Base-by-base conservation (phyloP, 441 rosid genomes). In the Erodium moschatum region DNA sequence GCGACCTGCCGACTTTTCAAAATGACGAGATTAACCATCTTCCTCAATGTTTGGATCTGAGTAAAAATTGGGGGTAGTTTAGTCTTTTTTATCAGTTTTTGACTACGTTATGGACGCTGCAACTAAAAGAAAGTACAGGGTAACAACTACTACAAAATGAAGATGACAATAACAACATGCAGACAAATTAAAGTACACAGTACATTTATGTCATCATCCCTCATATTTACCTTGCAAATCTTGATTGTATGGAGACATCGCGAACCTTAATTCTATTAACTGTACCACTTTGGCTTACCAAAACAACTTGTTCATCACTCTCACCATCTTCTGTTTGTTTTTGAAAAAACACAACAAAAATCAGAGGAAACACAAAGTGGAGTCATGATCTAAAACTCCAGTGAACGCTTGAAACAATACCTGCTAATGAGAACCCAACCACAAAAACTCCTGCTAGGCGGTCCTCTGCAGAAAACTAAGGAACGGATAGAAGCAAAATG, bases 271-370 rank as follows among this genome's bases (percentile, higher is more conserved):
- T 86, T 76, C 97, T 83, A 75, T 89, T 94, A 16, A 87, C 85
- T 11, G 89, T 88, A 69, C 98, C 97, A 63, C 92, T 93, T 74
- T 93, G 98, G 83, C 97, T 93, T 58, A 93, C 96, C 20, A 91
- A 76, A 77, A 93, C 96, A 31, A 94, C 89, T 78, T 94, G 96
- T 74, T 94, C 98, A 46, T 91, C 93, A 56, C 92, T 88, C 79
- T 94, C 96, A 40, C 96, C 96, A 77, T 91, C 92, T 69, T 91
- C 96, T 89, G 81, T 63, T 46, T 67, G 42, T 35, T 13, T 42
- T 24, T 24, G 56, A 19, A 20, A 64, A 20, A 29, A 54, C 8
- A 65, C 42, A 66, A 54, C 12, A 65, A 63, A 38, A 24, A 68
- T 67, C 68, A 71, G 10, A 0, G 65, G 56, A 7, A 8, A 63